Percentiles rank a stretch among this genome's conserved stretches.
Evolutionary conservation across 306 rosid species (phyloP).

Genomic region (Glycine soja): DNA sequence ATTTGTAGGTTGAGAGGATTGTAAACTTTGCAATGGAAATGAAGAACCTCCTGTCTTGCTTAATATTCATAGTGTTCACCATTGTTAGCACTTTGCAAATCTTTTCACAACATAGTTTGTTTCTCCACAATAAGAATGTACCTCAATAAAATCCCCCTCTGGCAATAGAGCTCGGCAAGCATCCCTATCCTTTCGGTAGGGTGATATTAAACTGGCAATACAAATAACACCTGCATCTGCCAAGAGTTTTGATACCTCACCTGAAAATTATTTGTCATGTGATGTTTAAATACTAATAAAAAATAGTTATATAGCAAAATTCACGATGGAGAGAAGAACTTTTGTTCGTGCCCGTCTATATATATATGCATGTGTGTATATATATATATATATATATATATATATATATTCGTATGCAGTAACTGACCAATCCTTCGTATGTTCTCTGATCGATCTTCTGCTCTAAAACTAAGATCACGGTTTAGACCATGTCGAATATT

Average conservation of each 20-base stretch:
- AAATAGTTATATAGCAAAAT: neutral
- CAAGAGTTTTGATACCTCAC: constrained; percentile 90
- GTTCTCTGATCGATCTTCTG: constrained; percentile 93
- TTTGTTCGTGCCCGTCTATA: too few species aligned
- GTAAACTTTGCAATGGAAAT: constrained; percentile 19
- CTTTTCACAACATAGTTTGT: constrained; percentile 21
- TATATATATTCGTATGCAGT: neutral
- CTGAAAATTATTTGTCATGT: constrained; percentile 53
- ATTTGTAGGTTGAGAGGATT: constrained; percentile 3
- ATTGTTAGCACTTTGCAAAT: constrained; percentile 28
- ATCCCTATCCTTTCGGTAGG: constrained; percentile 82
- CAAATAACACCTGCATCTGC: constrained; percentile 97
- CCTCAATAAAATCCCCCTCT: constrained; percentile 87
- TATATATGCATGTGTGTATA: neutral
- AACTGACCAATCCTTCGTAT: constrained; percentile 87
- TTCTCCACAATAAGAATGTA: constrained; percentile 42
- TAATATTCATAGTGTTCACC: constrained; percentile 4
- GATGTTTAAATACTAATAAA: constrained; percentile 35
- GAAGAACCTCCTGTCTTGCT: constrained; percentile 40
- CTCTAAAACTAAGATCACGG: constrained; percentile 82
- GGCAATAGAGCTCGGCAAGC: constrained; percentile 86
- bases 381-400: too few species aligned
- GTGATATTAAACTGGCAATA: constrained; percentile 87
- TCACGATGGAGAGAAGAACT: constrained; percentile 19
- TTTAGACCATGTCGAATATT: constrained; percentile 91